These are phyloP conservation scores for Leccinum arenicola DNA, from an alignment of 768 basidiomycete genomes.

Conservation along the genomic window DNA sequence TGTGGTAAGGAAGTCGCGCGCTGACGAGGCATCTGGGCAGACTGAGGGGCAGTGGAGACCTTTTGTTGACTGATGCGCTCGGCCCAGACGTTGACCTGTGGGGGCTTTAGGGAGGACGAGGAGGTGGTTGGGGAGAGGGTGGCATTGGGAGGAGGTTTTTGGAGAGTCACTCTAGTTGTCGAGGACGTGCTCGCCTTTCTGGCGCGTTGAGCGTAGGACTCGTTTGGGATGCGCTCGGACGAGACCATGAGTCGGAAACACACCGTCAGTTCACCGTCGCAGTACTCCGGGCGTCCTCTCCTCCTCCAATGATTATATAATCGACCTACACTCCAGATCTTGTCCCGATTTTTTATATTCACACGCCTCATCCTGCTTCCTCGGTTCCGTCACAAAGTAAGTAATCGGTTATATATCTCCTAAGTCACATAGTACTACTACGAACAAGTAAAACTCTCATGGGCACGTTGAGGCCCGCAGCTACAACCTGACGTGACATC, in stretches of 20 bases:
- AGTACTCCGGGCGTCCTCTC: slow-evolving; percentile 16
- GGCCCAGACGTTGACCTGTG: slow-evolving; percentile 41
- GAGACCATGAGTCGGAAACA: slow-evolving; percentile 29
- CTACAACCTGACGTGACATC: slow-evolving; percentile 11
- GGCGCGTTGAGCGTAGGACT: slow-evolving; percentile 59
- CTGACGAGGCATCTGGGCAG: slow-evolving; percentile 14
- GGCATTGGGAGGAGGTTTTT: neutral
- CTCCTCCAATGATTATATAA: slow-evolving; percentile 17
- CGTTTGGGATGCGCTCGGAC: slow-evolving; percentile 36
- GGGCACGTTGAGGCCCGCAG: slow-evolving; percentile 39
- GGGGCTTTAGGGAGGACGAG: slow-evolving; percentile 16
- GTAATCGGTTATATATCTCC: neutral
- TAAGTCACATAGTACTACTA: neutral
- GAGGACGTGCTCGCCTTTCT: slow-evolving; percentile 38
- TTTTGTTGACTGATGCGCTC: slow-evolving; percentile 41
- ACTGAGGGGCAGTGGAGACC: slow-evolving; percentile 21
- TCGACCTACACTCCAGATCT: slow-evolving; percentile 12
- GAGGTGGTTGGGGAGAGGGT: neutral
- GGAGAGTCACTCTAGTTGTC: neutral
- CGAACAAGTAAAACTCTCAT: neutral
- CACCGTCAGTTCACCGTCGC: slow-evolving; percentile 24
- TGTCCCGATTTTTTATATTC: slow-evolving; percentile 13
- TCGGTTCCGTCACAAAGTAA: neutral
- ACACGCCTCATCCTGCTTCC: slow-evolving; percentile 5
- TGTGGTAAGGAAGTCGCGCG: slow-evolving; percentile 11